A percentile compares a stretch with the other conserved stretches of the same genome.
Conservation (phyloP, 768 basidiomycete species). For the Auricularia auricula-judae region DNA sequence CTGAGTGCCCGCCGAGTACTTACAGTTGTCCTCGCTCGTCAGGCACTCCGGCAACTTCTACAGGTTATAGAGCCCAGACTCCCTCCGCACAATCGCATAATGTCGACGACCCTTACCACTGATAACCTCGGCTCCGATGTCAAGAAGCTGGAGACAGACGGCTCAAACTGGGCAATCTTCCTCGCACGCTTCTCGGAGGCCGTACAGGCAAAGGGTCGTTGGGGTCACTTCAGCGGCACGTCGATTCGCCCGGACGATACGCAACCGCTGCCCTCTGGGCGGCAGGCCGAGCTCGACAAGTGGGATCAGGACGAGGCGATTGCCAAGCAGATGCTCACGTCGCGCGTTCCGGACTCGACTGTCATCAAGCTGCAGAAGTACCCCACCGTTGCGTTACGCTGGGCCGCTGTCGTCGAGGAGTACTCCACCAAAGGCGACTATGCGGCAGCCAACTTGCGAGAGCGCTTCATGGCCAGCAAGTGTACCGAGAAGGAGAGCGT, state of each 20-base stretch:
- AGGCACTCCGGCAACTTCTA: background rate
- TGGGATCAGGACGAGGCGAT: constrained; percentile 54
- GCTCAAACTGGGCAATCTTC: constrained; percentile 24
- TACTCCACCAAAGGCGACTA: constrained; percentile 10
- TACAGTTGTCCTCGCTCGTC: no score
- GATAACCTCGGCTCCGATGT: constrained; percentile 17
- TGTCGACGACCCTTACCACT: constrained; percentile 10
- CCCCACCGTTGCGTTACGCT: constrained; percentile 18
- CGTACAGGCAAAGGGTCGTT: constrained; percentile 20
- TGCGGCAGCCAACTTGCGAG: background rate
- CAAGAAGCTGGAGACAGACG: constrained; percentile 21
- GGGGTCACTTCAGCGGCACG: constrained; percentile 20
- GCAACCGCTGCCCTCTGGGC: background rate
- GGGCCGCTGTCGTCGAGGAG: constrained; percentile 22
- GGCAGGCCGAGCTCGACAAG: constrained; percentile 5
- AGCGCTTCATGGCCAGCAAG: background rate
- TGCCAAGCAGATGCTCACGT: constrained; percentile 20
- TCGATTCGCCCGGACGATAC: constrained; percentile 3
- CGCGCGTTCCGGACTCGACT: constrained; percentile 23
- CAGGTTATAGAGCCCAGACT: background rate
- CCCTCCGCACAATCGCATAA: background rate
- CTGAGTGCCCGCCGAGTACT: no score
- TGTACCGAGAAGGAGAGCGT: background rate
- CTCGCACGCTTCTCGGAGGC: constrained; percentile 16
- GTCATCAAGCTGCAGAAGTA: constrained; percentile 16